These are phyloP conservation scores for Zygoascus flipseniorum DNA, from an alignment of 805 yeast genomes.

Conservation along the genomic window DNA sequence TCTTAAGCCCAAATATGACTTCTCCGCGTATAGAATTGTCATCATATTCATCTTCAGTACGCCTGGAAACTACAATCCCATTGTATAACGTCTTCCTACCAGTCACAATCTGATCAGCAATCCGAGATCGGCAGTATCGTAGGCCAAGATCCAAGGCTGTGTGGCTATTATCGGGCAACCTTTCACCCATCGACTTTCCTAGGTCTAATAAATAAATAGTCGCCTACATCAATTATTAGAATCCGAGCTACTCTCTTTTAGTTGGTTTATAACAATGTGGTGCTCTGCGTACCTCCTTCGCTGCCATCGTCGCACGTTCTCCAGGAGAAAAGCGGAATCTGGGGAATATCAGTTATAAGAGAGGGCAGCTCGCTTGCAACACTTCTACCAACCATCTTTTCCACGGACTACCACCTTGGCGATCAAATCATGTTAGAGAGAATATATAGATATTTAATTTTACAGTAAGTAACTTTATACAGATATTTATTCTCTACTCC, in stretches of 20 bases:
- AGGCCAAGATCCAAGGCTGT: constrained; percentile 21
- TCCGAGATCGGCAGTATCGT: constrained; percentile 35
- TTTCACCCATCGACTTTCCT: constrained; percentile 28
- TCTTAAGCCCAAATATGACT: not conserved
- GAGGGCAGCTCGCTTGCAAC: not conserved
- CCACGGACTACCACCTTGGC: not conserved
- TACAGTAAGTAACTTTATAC: not conserved
- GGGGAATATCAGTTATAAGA: not conserved
- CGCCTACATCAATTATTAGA: constrained; percentile 16
- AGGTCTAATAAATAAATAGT: constrained; percentile 46
- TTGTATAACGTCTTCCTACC: not conserved
- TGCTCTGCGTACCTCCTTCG: constrained; percentile 18
- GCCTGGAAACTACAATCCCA: constrained; percentile 8
- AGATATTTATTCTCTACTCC: too few species aligned
- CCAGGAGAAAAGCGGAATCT: not conserved
- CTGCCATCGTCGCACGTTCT: constrained; percentile 12
- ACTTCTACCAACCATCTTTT: not conserved
- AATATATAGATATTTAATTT: not conserved
- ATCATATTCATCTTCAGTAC: constrained; percentile 23
- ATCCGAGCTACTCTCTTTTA: not conserved
- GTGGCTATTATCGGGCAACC: constrained; percentile 7
- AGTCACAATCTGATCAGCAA: constrained; percentile 13
- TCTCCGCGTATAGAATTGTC: constrained; percentile 18
- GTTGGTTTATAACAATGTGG: not conserved
- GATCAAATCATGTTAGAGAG: not conserved